These are phyloP conservation scores for Fusarium veterinarium DNA, from an alignment of 2,329 filamentous ascomycete species.

Conservation along the genomic window DNA sequence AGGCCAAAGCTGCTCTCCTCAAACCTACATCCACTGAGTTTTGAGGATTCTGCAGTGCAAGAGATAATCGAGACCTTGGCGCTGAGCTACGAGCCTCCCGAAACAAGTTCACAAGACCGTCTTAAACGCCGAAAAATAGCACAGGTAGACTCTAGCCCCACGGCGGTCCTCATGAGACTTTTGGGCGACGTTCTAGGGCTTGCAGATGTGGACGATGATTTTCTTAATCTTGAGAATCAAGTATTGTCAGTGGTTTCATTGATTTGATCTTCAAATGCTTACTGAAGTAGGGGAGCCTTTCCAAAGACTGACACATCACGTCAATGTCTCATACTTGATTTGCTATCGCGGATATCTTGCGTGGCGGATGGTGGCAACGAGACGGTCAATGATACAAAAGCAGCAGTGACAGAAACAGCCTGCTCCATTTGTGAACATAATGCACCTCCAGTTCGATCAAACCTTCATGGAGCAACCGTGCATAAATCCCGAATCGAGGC, in stretches of 20 bases:
- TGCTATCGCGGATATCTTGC: slow-evolving; percentile 64
- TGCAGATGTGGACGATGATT: slow-evolving; percentile 35
- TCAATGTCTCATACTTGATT: slow-evolving; percentile 64
- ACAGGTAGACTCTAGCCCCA: slow-evolving; percentile 30
- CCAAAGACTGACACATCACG: slow-evolving; percentile 58
- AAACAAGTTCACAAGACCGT: slow-evolving; percentile 33
- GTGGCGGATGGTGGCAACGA: slow-evolving; percentile 23
- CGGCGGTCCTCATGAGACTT: slow-evolving; percentile 31
- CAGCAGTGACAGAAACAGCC: not conserved
- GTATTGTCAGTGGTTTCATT: slow-evolving; percentile 58
- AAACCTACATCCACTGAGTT: slow-evolving; percentile 45
- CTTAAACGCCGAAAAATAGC: slow-evolving; percentile 49
- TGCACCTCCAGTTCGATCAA: not conserved
- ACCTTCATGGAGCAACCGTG: slow-evolving; percentile 9
- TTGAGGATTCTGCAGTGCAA: slow-evolving; percentile 45
- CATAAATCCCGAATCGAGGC: slow-evolving; percentile 54
- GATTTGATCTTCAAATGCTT: slow-evolving; percentile 22
- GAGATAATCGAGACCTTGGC: slow-evolving; percentile 45
- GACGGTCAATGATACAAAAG: not conserved
- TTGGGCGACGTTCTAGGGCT: slow-evolving; percentile 48
- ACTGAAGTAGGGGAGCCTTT: slow-evolving; percentile 54
- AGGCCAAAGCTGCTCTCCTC: slow-evolving; percentile 38
- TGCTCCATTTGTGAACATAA: slow-evolving; percentile 46
- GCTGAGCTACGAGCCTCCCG: slow-evolving; percentile 42
- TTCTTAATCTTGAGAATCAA: slow-evolving; percentile 49